phyloP scores from a whole-genome alignment of 2,329 filamentous ascomycete genomes.

The Xylariaceae sp. region DNA sequence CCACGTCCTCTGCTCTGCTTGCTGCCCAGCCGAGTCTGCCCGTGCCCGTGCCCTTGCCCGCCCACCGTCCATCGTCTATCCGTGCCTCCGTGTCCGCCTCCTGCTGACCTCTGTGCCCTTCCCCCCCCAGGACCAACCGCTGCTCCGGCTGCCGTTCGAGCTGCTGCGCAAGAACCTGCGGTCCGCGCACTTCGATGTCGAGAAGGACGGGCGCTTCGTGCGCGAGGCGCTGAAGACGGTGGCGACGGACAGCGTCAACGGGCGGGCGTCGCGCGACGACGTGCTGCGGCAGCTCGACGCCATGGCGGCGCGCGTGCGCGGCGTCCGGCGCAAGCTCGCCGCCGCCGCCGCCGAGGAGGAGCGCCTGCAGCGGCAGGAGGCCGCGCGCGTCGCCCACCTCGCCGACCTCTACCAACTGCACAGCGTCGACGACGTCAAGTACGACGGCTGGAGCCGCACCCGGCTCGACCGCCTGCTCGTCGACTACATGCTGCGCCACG shows the following conservation, averaged over 20 bases:
- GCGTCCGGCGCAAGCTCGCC: slow-evolving; percentile 80
- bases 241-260: slow-evolving; percentile 59
- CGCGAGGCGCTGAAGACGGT: slow-evolving; percentile 55
- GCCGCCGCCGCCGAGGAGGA: slow-evolving; percentile 72
- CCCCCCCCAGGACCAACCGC: slow-evolving; percentile 77
- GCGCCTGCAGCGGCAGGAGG: slow-evolving; percentile 65
- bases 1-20: slow-evolving; percentile 1
- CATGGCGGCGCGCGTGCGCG: slow-evolving; percentile 79
- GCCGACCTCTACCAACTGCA: slow-evolving; percentile 73
- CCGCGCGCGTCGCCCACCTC: slow-evolving; percentile 72
- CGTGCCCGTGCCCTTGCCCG: background rate
- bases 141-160: slow-evolving; percentile 87
- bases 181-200: slow-evolving; percentile 67
- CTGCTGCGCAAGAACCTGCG: slow-evolving; percentile 93
- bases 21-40: background rate
- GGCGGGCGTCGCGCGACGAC: slow-evolving; percentile 55
- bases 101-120: too few relatives aligned
- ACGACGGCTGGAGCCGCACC: slow-evolving; percentile 80
- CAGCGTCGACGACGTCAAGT: slow-evolving; percentile 82
- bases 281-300: slow-evolving; percentile 74
- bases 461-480: slow-evolving; percentile 78
- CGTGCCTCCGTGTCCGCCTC: too few relatives aligned
- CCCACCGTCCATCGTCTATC: background rate
- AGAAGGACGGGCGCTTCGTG: slow-evolving; percentile 59
- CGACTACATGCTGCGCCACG: slow-evolving; percentile 84